Conservation (phyloP, 768 basidiomycete species). For the Mycena olivaceomarginata region DNA sequence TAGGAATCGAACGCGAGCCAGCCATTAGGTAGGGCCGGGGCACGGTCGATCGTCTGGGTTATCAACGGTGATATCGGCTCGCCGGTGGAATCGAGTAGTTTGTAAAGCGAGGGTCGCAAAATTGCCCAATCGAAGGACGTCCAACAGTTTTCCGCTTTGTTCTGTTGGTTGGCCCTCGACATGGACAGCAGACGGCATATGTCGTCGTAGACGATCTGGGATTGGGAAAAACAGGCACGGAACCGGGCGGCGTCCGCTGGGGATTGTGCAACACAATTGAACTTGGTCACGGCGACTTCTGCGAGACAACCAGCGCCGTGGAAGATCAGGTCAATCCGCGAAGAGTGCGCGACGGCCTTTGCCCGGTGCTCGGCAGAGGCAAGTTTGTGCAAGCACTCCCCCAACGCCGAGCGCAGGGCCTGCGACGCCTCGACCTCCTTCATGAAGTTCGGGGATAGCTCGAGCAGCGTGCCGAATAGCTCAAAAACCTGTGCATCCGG, state of each 20-base stretch:
- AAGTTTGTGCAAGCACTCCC: no score
- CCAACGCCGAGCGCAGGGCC: no score
- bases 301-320: neutral
- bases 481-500: no score
- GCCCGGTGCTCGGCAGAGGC: no score
- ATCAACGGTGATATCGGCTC: slow-evolving; percentile 22
- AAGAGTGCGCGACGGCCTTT: no score
- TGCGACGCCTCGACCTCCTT: no score
- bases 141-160: slow-evolving; percentile 1
- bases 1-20: slow-evolving; percentile 9
- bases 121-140: neutral
- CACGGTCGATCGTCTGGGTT: neutral
- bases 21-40: neutral
- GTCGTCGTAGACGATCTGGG: slow-evolving; percentile 14
- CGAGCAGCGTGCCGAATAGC: no score
- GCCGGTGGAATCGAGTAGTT: neutral
- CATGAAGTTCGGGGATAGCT: no score
- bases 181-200: slow-evolving; percentile 13
- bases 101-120: neutral
- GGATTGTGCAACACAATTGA: neutral
- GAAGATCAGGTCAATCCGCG: neutral
- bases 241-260: neutral
- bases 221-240: slow-evolving; percentile 8
- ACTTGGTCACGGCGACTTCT: neutral
- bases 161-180: neutral